Evolutionary conservation across 441 rosid species (phyloP).

Genomic region (Populus hybrid): DNA sequence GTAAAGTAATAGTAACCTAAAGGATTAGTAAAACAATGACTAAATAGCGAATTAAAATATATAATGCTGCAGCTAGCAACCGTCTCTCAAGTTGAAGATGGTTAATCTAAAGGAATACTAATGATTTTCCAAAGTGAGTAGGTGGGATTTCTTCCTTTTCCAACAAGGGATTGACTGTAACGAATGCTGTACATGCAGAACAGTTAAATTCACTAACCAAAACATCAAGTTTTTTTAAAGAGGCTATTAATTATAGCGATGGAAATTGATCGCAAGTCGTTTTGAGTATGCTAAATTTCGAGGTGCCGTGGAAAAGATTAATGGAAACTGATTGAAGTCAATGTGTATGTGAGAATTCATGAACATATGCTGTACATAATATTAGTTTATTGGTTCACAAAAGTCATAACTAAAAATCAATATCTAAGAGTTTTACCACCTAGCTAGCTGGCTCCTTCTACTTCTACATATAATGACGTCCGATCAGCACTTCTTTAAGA

Average conservation of each 20-base stretch:
- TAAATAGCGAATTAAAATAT: background rate
- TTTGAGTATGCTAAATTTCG: background rate
- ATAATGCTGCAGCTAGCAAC: background rate
- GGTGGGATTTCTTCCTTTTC: slow-evolving; percentile 36
- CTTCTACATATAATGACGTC: no score
- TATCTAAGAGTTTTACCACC: no score
- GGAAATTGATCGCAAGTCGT: no score
- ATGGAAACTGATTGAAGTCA: background rate
- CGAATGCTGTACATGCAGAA: slow-evolving; percentile 3
- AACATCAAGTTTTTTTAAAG: no score
- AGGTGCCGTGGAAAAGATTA: background rate
- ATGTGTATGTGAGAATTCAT: no score
- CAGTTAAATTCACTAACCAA: background rate
- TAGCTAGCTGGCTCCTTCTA: no score
- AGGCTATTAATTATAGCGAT: no score
- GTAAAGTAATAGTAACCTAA: background rate
- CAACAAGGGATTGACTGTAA: slow-evolving; percentile 41
- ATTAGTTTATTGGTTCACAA: background rate
- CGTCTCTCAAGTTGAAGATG: background rate
- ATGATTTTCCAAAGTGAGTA: slow-evolving; percentile 21
- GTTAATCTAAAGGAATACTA: background rate
- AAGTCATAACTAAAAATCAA: slow-evolving; percentile 3
- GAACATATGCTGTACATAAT: background rate
- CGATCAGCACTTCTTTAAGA: no score
- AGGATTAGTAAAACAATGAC: background rate